Base-by-base conservation (phyloP, 23 red algal genomes). In the Agarophyton chilense region DNA sequence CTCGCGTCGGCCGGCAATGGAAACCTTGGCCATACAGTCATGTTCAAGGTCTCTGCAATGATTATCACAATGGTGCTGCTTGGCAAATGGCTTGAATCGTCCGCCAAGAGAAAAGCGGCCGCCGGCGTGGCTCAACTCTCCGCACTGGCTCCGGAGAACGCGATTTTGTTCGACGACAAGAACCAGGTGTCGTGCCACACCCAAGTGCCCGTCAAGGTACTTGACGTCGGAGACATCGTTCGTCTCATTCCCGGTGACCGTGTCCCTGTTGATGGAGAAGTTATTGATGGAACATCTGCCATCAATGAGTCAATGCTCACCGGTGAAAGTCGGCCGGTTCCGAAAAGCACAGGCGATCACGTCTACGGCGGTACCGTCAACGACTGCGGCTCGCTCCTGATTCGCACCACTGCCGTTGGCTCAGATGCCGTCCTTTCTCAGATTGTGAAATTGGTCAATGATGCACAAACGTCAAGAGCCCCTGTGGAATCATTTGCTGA, bases 231-330 rank as follows among this genome's bases (percentile, higher is more conserved):
- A 29, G 97, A 99, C 44, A 45, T 91, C 0, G 75, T 99, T 35
- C 81, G 87, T 1, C 58, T 99, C 28, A 52, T 90, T 47, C 93
- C 97, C 39, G 97, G 93, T 39, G 89, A 94, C 43, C 60, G 89
- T 0, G 82, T 96, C 2, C 86, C 97, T 24, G 86, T 83, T 17
- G 97, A 99, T 65, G 93, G 93, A 34, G 81, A 94, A 38, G 83
- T 99, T 18, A 88, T 92, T 46, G 35, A 79, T 14, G 97, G 97
- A 24, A 44, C 65, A 16, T 88, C 83, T 7, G 77, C 91, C 39
- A 81, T 95, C 43, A 82, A 99, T 50, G 97, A 99, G 65, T 90
- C 89, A 28, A 95, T 99, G 94, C 55, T 99, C 34, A 99, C 97
- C 2, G 97, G 97, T n/a, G 97, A 99, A 51, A 94, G 93, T 73